Evolutionary conservation across 495 filamentous ascomycete genomes (phyloP).

Genomic region (Aspergillus biplanus): DNA sequence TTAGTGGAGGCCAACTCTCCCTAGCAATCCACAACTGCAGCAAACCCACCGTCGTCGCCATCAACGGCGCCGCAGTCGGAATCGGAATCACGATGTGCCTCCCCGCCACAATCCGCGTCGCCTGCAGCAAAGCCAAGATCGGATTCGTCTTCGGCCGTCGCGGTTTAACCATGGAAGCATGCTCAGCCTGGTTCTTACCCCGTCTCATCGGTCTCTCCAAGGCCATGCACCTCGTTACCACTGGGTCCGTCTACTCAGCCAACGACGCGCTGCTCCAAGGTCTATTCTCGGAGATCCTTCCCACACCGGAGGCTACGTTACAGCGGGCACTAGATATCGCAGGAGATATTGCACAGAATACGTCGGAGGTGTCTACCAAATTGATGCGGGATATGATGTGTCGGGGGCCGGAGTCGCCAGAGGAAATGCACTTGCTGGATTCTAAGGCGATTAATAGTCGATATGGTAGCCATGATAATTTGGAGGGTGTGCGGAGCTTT

Average conservation of each 20-base stretch:
- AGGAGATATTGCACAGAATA: conserved; percentile 5
- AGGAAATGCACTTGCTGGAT: conserved; percentile 13
- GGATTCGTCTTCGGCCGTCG: conserved; percentile 65
- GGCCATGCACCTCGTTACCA: conserved; percentile 52
- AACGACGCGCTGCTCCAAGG: not conserved
- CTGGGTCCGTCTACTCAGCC: conserved; percentile 33
- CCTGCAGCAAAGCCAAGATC: conserved; percentile 45
- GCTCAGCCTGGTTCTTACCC: conserved; percentile 62
- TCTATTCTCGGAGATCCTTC: not conserved
- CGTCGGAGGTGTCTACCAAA: conserved; percentile 2
- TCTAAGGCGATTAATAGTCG: conserved; percentile 9
- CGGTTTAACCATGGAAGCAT: conserved; percentile 62
- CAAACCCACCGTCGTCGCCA: conserved; percentile 64
- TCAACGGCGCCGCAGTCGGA: conserved; percentile 64
- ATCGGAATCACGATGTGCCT: conserved; percentile 68
- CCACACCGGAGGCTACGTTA: not conserved
- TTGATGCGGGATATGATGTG: conserved; percentile 14
- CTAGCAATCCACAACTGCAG: conserved; percentile 61
- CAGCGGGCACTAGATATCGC: conserved; percentile 7
- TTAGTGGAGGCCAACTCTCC: conserved; percentile 53
- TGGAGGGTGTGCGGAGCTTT: not conserved
- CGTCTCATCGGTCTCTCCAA: conserved; percentile 57
- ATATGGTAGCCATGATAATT: conserved; percentile 3
- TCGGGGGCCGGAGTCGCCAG: not conserved
- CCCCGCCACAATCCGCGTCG: conserved; percentile 54